Conservation (phyloP, 495 filamentous ascomycete genomes). For the Penicillium cosmopolitanum region DNA sequence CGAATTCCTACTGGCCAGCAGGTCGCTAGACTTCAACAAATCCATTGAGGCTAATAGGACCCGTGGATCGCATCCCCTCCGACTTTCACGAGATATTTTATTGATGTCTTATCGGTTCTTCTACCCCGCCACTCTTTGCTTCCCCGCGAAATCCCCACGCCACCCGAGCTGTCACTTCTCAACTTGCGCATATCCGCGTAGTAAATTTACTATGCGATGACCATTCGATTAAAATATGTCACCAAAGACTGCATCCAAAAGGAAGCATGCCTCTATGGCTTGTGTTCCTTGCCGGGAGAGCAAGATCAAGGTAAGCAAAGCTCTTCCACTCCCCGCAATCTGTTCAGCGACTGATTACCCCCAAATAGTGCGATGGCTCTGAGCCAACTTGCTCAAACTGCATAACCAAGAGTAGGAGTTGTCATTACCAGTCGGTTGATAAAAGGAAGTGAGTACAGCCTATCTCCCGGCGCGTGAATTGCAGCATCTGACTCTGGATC, state of each 20-base stretch:
- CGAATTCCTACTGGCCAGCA: slow-evolving; percentile 3
- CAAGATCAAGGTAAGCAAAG: slow-evolving; percentile 32
- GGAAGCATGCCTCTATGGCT: slow-evolving; percentile 29
- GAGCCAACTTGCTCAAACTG: slow-evolving; percentile 29
- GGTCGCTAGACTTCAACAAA: neutral
- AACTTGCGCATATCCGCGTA: neutral
- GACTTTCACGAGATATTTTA: neutral
- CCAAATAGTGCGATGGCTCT: slow-evolving; percentile 28
- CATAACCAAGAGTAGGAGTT: slow-evolving; percentile 20
- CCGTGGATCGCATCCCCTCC: neutral
- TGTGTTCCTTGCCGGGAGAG: slow-evolving; percentile 34
- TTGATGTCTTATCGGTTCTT: neutral
- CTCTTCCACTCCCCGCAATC: neutral
- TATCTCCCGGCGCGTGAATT: neutral
- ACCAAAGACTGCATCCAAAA: slow-evolving; percentile 6
- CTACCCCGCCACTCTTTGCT: neutral
- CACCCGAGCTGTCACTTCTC: neutral
- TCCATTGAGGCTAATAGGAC: neutral
- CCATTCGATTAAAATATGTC: neutral
- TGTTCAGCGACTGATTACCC: neutral
- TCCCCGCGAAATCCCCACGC: slow-evolving; percentile 2
- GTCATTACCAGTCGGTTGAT: slow-evolving; percentile 28
- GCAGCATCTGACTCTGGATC: neutral
- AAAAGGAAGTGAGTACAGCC: slow-evolving; percentile 29
- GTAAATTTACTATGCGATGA: neutral